Conservation (phyloP, 2,329 filamentous ascomycete genomes). For the Escovopsis sp. region DNA sequence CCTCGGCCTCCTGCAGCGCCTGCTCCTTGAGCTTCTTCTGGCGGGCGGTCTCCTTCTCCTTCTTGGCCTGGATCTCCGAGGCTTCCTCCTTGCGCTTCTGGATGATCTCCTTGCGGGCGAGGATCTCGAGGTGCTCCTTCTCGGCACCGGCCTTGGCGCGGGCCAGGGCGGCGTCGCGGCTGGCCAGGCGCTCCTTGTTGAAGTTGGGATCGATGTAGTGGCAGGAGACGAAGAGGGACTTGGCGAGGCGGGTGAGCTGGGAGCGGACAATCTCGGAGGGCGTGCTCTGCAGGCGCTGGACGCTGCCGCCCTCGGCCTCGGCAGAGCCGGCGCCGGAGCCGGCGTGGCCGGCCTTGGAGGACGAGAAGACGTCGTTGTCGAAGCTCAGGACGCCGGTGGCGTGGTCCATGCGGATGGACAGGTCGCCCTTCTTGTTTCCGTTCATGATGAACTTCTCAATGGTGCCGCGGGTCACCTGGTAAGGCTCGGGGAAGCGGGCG, state of each 20-base stretch:
- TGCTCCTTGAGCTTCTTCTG: conserved; percentile 77
- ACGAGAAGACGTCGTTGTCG: conserved; percentile 96
- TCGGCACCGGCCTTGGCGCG: conserved; percentile 81
- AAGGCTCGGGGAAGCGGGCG: conserved; percentile 90
- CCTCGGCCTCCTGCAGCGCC: conserved; percentile 79
- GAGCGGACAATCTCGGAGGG: conserved; percentile 95
- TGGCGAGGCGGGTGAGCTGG: conserved; percentile 81
- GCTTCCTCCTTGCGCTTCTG: conserved; percentile 95
- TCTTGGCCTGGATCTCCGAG: conserved; percentile 73
- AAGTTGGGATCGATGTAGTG: conserved; percentile 89
- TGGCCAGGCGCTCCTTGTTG: conserved; percentile 65
- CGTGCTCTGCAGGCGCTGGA: conserved; percentile 93
- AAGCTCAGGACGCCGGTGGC: conserved; percentile 91
- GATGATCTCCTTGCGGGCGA: conserved; percentile 79
- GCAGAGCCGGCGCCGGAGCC: conserved; percentile 77
- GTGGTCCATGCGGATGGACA: conserved; percentile 92
- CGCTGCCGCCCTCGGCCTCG: conserved; percentile 67
- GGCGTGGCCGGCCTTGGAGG: conserved; percentile 77
- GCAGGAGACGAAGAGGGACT: conserved; percentile 82
- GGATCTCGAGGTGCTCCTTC: conserved; percentile 73
- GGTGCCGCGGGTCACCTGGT: conserved; percentile 76
- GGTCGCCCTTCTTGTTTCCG: conserved; percentile 98
- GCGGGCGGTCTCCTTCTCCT: conserved; percentile 83
- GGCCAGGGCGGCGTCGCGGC: conserved; percentile 64
- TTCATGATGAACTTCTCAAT: conserved; percentile 99